Conservation (phyloP, 371 early-diverging fungal genomes). For the Mortierella polycephala region DNA sequence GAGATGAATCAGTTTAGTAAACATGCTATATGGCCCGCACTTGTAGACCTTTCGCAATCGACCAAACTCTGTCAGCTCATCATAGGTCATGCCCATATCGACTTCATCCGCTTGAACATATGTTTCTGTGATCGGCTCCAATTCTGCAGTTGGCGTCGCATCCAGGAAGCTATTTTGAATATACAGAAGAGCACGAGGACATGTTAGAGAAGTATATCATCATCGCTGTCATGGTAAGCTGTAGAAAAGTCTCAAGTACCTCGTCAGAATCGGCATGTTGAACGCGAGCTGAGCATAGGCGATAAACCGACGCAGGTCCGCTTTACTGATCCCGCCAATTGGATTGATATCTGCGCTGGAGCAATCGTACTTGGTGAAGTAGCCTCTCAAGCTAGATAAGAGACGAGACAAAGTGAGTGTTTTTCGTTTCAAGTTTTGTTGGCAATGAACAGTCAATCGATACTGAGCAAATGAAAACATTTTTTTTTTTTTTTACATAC, state of each 20-base stretch:
- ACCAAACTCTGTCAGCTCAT: conserved; percentile 92
- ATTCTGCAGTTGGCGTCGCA: conserved; percentile 95
- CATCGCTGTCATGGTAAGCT: neutral
- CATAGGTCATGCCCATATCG: conserved; percentile 98
- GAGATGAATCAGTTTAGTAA: conserved; percentile 79
- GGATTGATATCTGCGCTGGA: conserved; percentile 98
- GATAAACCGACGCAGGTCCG: conserved; percentile 88
- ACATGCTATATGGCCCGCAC: conserved; percentile 96
- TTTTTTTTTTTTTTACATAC: conserved; percentile 40
- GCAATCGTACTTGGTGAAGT: conserved; percentile 98
- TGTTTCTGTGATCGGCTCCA: conserved; percentile 86
- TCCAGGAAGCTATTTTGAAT: conserved; percentile 73
- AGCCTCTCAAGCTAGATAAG: conserved; percentile 82
- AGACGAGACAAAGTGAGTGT: neutral
- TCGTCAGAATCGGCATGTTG: conserved; percentile 75
- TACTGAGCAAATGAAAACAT: neutral
- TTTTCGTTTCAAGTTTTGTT: neutral
- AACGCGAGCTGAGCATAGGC: conserved; percentile 73
- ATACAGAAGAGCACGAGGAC: conserved; percentile 2
- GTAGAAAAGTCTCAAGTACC: conserved; percentile 44
- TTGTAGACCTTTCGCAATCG: conserved; percentile 87
- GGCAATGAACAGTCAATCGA: neutral
- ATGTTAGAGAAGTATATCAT: neutral
- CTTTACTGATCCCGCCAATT: conserved; percentile 95
- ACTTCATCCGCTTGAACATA: conserved; percentile 91